Evolutionary conservation across 176 grass and related monocot genomes (phyloP), one percentile per base, ranked within the genome.

Genomic region (Tillandsia fasciculata): DNA sequence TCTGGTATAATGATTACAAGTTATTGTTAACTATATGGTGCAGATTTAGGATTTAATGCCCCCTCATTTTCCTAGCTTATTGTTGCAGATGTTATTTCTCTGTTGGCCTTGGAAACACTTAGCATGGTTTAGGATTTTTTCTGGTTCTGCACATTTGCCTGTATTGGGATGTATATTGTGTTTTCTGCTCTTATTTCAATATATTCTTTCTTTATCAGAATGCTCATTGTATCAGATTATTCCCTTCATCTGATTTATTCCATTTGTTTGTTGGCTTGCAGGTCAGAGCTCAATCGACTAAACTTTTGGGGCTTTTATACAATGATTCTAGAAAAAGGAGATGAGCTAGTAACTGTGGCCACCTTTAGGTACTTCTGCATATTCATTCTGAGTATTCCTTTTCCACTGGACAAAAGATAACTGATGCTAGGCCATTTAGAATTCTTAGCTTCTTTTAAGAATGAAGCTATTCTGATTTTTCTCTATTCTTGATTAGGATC

Each of bases 241-340:
- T 22, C 71, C 66, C 29, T 49, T 69, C 18, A 24, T 77, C 53
- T 52, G 23, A 49, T 11, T 28, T 49, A 59, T 18, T 63, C 12
- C 42, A 48, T 69, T 53, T 23, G 64, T 77, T 12, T 77, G 27
- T 51, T 49, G 13, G 79, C 58, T 81, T 57, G 71, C 78, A 89
- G 86, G 64, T 89, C 83, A 13, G 79, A 79, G 50, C 86, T 94
- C 77, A 77, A 76, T 51, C 63, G 83, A n/a, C 51, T 94, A 67
- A 86, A 94, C 69, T 89, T 86, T 84, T 76, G 83, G 79, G 90
- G 90, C 70, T 94, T 94, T 56, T 94, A 94, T 59, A 80, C 75
- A 3, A 89, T 89, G 50, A 68, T 88, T 67, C 76, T 94, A 18
- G 72, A 94, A 53, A 89, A 86, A 49, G 86, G 75, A 48, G 86